Conservation (phyloP, 805 yeast species). For the Zygosaccharomyces lentus region DNA sequence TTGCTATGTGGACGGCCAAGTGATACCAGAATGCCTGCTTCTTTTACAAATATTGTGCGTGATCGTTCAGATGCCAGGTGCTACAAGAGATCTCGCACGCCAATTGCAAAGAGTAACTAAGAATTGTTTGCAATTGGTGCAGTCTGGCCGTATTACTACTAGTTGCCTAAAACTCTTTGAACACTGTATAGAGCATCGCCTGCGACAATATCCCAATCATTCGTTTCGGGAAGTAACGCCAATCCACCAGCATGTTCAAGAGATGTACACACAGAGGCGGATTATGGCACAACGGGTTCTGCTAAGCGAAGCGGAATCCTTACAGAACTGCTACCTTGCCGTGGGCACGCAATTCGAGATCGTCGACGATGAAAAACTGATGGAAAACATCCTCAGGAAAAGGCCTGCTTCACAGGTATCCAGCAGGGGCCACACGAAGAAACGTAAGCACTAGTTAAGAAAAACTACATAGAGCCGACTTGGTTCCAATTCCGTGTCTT, state of each 20-base stretch:
- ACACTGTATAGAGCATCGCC: constrained; percentile 26
- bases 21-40: constrained; percentile 54
- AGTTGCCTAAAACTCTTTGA: constrained; percentile 29
- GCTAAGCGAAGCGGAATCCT: constrained; percentile 50
- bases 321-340: constrained; percentile 38
- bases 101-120: constrained; percentile 48
- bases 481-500: constrained; percentile 20
- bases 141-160: constrained; percentile 46
- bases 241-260: constrained; percentile 11
- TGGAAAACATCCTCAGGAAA: constrained; percentile 56
- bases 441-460: constrained; percentile 9
- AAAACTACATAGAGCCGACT: constrained; percentile 25
- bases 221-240: constrained; percentile 26
- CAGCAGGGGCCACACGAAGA: constrained; percentile 19
- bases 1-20: constrained; percentile 52
- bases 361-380: constrained; percentile 56
- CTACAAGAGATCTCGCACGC: constrained; percentile 24
- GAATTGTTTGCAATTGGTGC: constrained; percentile 59
- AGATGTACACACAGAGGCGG: constrained; percentile 29
- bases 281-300: constrained; percentile 54
- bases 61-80: constrained; percentile 29
- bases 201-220: constrained; percentile 47
- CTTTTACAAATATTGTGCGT: constrained; percentile 48
- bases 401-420: constrained; percentile 24
- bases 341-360: constrained; percentile 35